Base-by-base conservation (phyloP, 345 rosid genomes). In the Acer negundo region DNA sequence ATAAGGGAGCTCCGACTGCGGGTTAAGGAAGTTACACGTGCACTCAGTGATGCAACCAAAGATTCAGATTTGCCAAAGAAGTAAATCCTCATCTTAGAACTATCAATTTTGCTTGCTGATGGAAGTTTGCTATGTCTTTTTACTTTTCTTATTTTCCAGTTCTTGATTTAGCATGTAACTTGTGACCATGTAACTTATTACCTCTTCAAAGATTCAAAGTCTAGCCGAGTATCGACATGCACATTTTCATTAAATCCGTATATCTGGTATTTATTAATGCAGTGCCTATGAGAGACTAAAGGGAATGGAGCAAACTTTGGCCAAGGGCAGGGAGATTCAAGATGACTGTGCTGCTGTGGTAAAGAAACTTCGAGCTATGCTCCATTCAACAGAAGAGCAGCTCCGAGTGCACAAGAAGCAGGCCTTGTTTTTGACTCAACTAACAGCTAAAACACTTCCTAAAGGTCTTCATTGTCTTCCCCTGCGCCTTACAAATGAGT, bases 401-500 rank as follows among this genome's bases (percentile, higher is more conserved):
- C 90, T 96, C 19, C 94, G 93, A 40, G 97, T 89, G 80, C 98
- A 96, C 79, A 94, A 89, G 91, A 92, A 89, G 86, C 99, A 96
- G 87, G 83, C 93, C 76, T 81, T 91, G 88, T 94, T 92, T 87
- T 90, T 96, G 91, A 94, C 97, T 16, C 99, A 96, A 46, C 82
- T 96, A 87, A 92, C 99, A 22, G 97, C 99, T 69, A 96, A 96
- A 86, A 92, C 99, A 12, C 83, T 96, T 74, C 97, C 99, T 19
- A 96, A 94, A 87, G 99, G 99, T 77, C 94, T 96, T 75, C 99
- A 96, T 82, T 96, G 99, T 84, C 95, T 96, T 78, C 98, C 99
- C 10, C 82, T 96, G 69, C 99, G 97, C 83, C 94, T 96, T 79
- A 90, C 98, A 65, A 83, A 88, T 19, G 97, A 91, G 81, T 96